Conservation (phyloP, 495 filamentous ascomycete genomes). For the Neurospora sp. region DNA sequence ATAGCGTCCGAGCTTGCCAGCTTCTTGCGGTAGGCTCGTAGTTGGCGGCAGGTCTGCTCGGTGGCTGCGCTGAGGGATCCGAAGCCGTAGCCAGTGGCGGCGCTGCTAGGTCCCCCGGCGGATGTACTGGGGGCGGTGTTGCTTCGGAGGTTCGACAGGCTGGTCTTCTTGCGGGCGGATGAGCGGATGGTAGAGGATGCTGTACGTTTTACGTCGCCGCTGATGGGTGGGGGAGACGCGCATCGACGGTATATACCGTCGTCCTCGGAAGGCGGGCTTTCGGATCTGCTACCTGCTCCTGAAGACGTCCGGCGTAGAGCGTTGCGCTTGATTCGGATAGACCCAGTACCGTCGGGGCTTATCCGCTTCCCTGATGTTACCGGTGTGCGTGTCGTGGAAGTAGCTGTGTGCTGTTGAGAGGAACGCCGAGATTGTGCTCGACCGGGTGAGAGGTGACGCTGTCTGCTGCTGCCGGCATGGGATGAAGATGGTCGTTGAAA, state of each 20-base stretch:
- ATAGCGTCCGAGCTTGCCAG: slow-evolving; percentile 55
- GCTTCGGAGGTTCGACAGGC: slow-evolving; percentile 6
- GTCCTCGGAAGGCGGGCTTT: slow-evolving; percentile 38
- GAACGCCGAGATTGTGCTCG: slow-evolving; percentile 28
- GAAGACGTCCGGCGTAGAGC: slow-evolving; percentile 29
- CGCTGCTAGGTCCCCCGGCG: not conserved
- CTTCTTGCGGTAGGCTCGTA: slow-evolving; percentile 77
- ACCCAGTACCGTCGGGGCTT: not conserved
- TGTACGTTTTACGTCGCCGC: slow-evolving; percentile 25
- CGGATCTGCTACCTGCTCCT: slow-evolving; percentile 24
- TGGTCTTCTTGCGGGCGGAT: slow-evolving; percentile 22
- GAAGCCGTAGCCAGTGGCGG: slow-evolving; percentile 33
- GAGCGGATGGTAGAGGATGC: not conserved
- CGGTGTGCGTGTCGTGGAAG: slow-evolving; percentile 12
- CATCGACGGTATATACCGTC: slow-evolving; percentile 50
- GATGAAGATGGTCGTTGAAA: slow-evolving; percentile 40
- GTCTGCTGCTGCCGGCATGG: slow-evolving; percentile 46
- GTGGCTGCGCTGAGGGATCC: slow-evolving; percentile 64
- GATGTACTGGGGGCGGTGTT: not conserved
- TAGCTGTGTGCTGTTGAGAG: slow-evolving; percentile 25
- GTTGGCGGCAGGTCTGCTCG: slow-evolving; percentile 66
- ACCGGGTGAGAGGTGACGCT: slow-evolving; percentile 47
- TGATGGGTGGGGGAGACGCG: slow-evolving; percentile 41
- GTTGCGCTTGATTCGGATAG: slow-evolving; percentile 24
- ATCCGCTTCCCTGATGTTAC: not conserved